Base-by-base conservation (phyloP, 768 basidiomycete genomes). In the Russula olivacea region DNA sequence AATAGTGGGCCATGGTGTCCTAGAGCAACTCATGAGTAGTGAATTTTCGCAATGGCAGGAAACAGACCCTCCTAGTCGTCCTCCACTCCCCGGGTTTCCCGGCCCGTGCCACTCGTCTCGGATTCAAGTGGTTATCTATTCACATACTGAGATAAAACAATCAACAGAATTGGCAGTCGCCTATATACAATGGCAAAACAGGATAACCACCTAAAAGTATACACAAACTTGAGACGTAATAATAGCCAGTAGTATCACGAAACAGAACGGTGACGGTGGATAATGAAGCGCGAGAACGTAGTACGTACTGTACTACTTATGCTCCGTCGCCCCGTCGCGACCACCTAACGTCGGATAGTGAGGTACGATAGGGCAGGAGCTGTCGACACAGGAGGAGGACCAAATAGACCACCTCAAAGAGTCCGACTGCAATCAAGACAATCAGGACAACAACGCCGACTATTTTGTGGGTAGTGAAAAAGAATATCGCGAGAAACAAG, bases 401-500 rank as follows among this genome's bases (percentile, higher is more conserved):
- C 2, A 56, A 3, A 43, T 60, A 64, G 12, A 51, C 28, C 10
- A 38, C 7, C 7, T 21, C 53, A 25, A 51, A 51, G 47, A 66
- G 12, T 9, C 57, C 36, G 12, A 65, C 58, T 30, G 43, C 21
- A 14, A 54, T 32, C 3, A 55, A 23, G n/a, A 54, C 21, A 14
- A 50, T 25, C 2, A 55, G 14, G n/a, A 58, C 15, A 21, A 58
- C 41, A 38, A 51, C 23, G n/a, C 48, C 61, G 23, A 66, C 50
- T 7, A 58, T 21, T 2, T 43, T 23, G 49, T 68, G 52, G 32
- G 69, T 68, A 7, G 76, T 72, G 60, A 69, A 71, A 45, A 81
- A 70, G 68, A 82, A 80, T 17, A 75, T 72, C 36, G 76, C 74
- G 69, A 84, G 76, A 69, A 83, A 82, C 2, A 82, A 71, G 23